These are phyloP conservation scores for Sequoia sempervirens DNA, from an alignment of 75 land plant species.

Conservation along the genomic window DNA sequence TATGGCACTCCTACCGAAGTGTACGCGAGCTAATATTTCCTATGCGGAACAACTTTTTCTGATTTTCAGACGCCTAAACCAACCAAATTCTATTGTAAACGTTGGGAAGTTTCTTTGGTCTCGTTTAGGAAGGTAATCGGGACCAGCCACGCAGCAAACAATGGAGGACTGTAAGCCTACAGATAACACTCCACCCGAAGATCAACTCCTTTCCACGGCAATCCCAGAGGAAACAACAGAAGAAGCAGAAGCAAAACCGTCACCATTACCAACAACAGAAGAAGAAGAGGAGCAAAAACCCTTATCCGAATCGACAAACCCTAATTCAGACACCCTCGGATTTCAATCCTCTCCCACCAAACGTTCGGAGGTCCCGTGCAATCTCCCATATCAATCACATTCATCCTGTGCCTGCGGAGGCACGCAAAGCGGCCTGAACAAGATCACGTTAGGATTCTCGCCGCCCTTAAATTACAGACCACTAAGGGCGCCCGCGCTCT, in stretches of 20 bases:
- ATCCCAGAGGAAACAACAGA: neutral
- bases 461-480: slow-evolving; percentile 54
- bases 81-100: neutral
- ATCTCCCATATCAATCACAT: neutral
- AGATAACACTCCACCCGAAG: neutral
- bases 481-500: slow-evolving; percentile 51
- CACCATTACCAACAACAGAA: neutral
- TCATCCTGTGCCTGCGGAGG: slow-evolving; percentile 18
- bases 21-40: neutral
- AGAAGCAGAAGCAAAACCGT: neutral
- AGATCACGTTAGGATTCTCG: slow-evolving; percentile 14
- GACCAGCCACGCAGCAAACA: neutral
- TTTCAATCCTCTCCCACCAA: neutral
- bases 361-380: neutral
- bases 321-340: neutral
- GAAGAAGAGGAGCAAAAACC: neutral
- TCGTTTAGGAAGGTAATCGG: neutral
- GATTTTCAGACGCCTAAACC: neutral
- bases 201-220: neutral
- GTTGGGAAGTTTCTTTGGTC: neutral
- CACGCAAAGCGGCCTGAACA: neutral
- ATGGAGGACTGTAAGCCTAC: neutral
- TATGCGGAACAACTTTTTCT: neutral
- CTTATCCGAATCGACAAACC: neutral
- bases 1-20: neutral